A percentile compares a stretch with the other conserved stretches of the same genome.
phyloP scores from a whole-genome alignment of 129 eudicot species.

The Flaveria sonorensis region DNA sequence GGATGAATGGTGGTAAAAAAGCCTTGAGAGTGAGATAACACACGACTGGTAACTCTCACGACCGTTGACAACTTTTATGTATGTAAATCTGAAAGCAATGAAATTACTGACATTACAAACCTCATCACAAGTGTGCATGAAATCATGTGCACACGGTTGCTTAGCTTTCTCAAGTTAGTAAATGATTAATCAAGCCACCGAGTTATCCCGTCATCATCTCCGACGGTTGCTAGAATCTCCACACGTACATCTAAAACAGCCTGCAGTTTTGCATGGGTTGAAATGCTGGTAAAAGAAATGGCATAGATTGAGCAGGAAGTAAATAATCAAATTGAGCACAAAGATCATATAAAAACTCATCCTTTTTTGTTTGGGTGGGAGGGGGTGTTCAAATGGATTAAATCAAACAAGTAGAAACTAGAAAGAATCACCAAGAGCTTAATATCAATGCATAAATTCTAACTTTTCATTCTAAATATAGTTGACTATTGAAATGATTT shows the following conservation, averaged over 20 bases:
- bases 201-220: slow-evolving; percentile 82
- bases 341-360: neutral
- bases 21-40: neutral
- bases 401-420: too few species aligned
- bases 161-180: slow-evolving; percentile 20
- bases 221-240: slow-evolving; percentile 81
- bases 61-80: neutral
- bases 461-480: neutral
- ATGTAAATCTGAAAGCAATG: slow-evolving; percentile 5
- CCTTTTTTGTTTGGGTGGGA: neutral
- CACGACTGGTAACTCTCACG: slow-evolving; percentile 1
- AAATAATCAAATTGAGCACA: neutral
- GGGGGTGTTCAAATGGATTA: too few species aligned
- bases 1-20: neutral
- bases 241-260: slow-evolving; percentile 82
- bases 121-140: slow-evolving; percentile 20
- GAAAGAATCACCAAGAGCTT: neutral
- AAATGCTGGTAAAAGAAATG: neutral
- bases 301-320: neutral
- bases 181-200: slow-evolving; percentile 82
- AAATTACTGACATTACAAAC: slow-evolving; percentile 34
- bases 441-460: neutral
- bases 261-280: slow-evolving; percentile 45
- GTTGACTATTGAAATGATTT: neutral
- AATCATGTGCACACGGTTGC: slow-evolving; percentile 7